These are phyloP conservation scores for Xylariaceae sp. DNA, from an alignment of 2,329 filamentous ascomycete species.

Conservation along the genomic window DNA sequence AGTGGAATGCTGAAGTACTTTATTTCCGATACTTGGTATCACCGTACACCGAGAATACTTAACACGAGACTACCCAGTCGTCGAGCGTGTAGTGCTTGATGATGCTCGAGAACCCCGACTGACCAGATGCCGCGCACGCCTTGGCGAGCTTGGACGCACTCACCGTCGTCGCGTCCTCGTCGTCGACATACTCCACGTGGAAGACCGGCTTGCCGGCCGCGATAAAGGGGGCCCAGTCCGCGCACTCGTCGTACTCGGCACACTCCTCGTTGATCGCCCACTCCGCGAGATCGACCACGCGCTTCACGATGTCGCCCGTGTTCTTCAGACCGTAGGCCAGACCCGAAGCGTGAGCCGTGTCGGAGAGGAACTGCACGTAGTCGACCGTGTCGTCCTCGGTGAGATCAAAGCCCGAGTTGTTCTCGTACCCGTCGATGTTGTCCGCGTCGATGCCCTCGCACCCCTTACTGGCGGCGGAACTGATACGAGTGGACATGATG, in stretches of 20 bases:
- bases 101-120: conserved; percentile 18
- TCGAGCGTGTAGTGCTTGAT: conserved; percentile 17
- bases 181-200: conserved; percentile 64
- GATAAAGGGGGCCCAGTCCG: conserved; percentile 53
- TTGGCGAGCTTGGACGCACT: not conserved
- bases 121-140: not conserved
- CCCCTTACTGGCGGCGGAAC: conserved; percentile 54
- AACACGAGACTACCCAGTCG: conserved; percentile 19
- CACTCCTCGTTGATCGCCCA: conserved; percentile 70
- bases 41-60: not conserved
- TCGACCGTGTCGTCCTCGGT: no score
- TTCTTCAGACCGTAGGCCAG: conserved; percentile 46
- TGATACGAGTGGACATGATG: conserved; percentile 59
- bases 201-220: conserved; percentile 62
- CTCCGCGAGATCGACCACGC: conserved; percentile 46
- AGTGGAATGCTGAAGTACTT: no score
- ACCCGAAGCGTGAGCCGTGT: no score
- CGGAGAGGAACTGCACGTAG: no score
- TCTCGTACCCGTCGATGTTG: conserved; percentile 63
- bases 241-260: conserved; percentile 54
- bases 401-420: conserved; percentile 53
- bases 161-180: conserved; percentile 26
- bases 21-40: no score
- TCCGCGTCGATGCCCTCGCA: conserved; percentile 67
- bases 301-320: conserved; percentile 52